Evolutionary conservation across 805 yeast species (phyloP).

Genomic region (Candida caryicola): DNA sequence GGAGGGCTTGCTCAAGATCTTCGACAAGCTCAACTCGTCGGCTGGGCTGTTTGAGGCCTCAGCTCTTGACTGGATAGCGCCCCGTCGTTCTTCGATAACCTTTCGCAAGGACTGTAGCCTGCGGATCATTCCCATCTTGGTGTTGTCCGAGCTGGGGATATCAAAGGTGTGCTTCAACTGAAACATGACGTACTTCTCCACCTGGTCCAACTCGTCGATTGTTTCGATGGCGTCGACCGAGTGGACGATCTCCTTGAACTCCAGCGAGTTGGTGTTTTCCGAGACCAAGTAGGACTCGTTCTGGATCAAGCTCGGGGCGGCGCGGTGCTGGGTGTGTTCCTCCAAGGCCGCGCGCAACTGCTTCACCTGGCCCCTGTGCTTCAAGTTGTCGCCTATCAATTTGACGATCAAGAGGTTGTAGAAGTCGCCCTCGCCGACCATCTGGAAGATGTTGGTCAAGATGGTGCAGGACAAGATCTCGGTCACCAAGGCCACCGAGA

Average conservation of each 20-base stretch:
- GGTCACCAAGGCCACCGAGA: conserved; percentile 49
- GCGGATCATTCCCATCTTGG: conserved; percentile 6
- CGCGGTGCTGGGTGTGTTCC: conserved; percentile 46
- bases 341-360: conserved; percentile 67
- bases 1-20: conserved; percentile 48
- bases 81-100: conserved; percentile 1
- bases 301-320: not conserved
- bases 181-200: conserved; percentile 5
- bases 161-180: conserved; percentile 9
- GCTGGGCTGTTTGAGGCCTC: not conserved
- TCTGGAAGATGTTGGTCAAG: conserved; percentile 49
- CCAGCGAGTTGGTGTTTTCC: conserved; percentile 6
- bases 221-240: conserved; percentile 1
- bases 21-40: conserved; percentile 30
- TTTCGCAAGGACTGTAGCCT: conserved; percentile 6
- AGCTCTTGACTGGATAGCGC: not conserved
- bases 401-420: conserved; percentile 66
- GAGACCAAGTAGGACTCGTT: conserved; percentile 8
- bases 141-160: conserved; percentile 1
- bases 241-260: conserved; percentile 4
- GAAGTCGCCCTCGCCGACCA: conserved; percentile 69
- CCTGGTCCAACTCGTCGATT: conserved; percentile 10
- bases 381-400: conserved; percentile 59
- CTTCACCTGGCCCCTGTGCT: conserved; percentile 72
- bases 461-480: conserved; percentile 59